phyloP scores from a whole-genome alignment of 495 filamentous ascomycete genomes.

The Hypomontagnella monticulosa region DNA sequence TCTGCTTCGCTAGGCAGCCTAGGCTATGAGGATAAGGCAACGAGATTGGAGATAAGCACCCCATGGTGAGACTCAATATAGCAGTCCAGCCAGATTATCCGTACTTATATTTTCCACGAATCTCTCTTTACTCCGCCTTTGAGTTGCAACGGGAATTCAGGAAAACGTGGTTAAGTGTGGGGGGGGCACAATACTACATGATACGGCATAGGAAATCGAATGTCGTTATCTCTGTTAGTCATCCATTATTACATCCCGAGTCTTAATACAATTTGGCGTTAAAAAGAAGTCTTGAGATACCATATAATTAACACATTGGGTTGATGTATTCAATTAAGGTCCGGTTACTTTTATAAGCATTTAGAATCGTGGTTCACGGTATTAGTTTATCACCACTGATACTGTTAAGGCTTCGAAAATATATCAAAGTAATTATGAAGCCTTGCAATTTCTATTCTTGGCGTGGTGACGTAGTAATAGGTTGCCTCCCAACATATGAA shows the following conservation, averaged over 20 bases:
- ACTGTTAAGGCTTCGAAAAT: too few species aligned
- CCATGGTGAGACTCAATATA: neutral
- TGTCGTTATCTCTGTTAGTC: slow-evolving; percentile 8
- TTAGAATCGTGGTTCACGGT: too few species aligned
- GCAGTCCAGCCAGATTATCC: neutral
- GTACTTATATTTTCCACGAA: neutral
- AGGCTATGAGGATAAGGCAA: neutral
- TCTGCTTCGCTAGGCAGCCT: neutral
- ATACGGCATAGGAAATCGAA: neutral
- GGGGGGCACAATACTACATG: neutral
- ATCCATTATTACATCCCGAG: neutral
- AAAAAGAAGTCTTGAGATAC: too few species aligned
- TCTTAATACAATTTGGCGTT: too few species aligned
- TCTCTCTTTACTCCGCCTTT: slow-evolving; percentile 17
- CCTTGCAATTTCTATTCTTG: too few species aligned
- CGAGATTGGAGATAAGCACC: neutral
- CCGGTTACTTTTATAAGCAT: too few species aligned
- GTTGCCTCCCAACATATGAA: too few species aligned
- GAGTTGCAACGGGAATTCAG: slow-evolving; percentile 11
- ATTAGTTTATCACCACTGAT: too few species aligned
- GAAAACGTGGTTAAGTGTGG: slow-evolving; percentile 5
- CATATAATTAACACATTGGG: too few species aligned
- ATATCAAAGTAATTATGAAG: too few species aligned
- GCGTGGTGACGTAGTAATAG: too few species aligned
- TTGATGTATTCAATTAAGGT: too few species aligned